These are phyloP conservation scores for Penicillium canariense DNA, from an alignment of 495 filamentous ascomycete genomes.

Conservation along the genomic window DNA sequence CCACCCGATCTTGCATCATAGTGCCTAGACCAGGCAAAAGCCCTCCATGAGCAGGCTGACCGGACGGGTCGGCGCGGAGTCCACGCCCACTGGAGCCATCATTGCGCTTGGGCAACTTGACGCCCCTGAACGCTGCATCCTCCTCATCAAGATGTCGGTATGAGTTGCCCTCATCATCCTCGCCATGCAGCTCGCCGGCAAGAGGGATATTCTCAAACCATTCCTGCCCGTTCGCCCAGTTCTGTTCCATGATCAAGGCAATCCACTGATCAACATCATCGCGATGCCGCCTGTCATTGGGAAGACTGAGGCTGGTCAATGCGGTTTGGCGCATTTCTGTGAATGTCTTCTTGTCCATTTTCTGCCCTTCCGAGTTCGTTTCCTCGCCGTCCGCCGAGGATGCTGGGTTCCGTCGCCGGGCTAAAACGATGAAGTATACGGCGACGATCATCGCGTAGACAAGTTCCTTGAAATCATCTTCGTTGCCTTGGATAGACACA, in stretches of 20 bases:
- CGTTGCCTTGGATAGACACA: constrained; percentile 28
- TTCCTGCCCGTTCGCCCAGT: constrained; percentile 62
- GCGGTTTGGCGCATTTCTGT: constrained; percentile 50
- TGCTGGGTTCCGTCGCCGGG: constrained; percentile 37
- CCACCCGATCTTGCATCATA: constrained; percentile 82
- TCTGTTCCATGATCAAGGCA: constrained; percentile 50
- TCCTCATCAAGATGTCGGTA: constrained; percentile 33
- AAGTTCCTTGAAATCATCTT: constrained; percentile 43
- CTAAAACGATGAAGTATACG: constrained; percentile 62
- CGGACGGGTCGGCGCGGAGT: constrained; percentile 2
- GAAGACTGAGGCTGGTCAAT: constrained; percentile 38
- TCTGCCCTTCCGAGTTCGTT: constrained; percentile 27
- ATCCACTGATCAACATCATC: constrained; percentile 62
- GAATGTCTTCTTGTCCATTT: constrained; percentile 49
- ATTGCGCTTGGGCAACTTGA: constrained; percentile 27
- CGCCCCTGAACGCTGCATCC: constrained; percentile 24
- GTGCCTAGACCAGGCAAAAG: constrained; percentile 62
- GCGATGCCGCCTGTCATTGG: constrained; percentile 37
- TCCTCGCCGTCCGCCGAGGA: constrained; percentile 18
- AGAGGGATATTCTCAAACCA: constrained; percentile 62
- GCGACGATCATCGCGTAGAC: constrained; percentile 56
- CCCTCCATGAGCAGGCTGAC: constrained; percentile 27
- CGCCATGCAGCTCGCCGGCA: constrained; percentile 40
- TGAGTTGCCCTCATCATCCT: constrained; percentile 41
- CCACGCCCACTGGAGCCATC: constrained; percentile 10